These are phyloP conservation scores for Cornus suecica DNA, from an alignment of 148 eudicot genomes.

Conservation along the genomic window DNA sequence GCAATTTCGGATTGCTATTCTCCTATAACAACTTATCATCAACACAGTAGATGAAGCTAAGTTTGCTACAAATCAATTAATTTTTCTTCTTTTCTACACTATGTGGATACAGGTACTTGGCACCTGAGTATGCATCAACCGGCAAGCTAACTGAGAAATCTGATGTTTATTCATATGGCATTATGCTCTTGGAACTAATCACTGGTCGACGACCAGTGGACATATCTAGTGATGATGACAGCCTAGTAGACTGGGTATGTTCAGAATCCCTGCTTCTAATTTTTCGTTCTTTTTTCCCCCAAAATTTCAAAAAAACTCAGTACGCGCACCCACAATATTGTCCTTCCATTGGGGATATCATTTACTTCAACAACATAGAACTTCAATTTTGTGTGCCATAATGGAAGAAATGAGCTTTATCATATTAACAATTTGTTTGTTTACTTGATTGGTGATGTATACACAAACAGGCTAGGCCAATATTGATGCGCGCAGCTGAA, in stretches of 20 bases:
- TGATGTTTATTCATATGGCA: slow-evolving; percentile 54
- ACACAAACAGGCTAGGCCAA: slow-evolving; percentile 40
- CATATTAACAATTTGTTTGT: background rate
- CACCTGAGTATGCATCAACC: slow-evolving; percentile 64
- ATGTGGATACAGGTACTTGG: slow-evolving; percentile 40
- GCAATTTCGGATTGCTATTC: too few relatives aligned
- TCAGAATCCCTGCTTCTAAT: background rate
- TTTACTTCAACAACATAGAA: background rate
- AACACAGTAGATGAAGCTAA: too few relatives aligned
- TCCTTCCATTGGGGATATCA: too few relatives aligned
- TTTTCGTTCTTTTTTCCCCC: too few relatives aligned
- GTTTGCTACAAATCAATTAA: too few relatives aligned
- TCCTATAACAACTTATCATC: too few relatives aligned
- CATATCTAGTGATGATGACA: slow-evolving; percentile 38
- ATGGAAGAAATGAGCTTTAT: background rate
- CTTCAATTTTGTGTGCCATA: background rate
- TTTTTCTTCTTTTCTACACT: background rate
- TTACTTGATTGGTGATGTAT: background rate
- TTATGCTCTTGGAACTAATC: slow-evolving; percentile 54
- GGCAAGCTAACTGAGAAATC: slow-evolving; percentile 56
- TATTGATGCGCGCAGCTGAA: slow-evolving; percentile 27
- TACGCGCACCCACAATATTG: too few relatives aligned
- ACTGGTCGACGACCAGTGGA: slow-evolving; percentile 54
- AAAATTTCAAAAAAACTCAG: too few relatives aligned
- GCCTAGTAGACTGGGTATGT: slow-evolving; percentile 53